These are phyloP conservation scores for Chlamydomonas incerta DNA, from an alignment of 139 green algal species.

Conservation along the genomic window DNA sequence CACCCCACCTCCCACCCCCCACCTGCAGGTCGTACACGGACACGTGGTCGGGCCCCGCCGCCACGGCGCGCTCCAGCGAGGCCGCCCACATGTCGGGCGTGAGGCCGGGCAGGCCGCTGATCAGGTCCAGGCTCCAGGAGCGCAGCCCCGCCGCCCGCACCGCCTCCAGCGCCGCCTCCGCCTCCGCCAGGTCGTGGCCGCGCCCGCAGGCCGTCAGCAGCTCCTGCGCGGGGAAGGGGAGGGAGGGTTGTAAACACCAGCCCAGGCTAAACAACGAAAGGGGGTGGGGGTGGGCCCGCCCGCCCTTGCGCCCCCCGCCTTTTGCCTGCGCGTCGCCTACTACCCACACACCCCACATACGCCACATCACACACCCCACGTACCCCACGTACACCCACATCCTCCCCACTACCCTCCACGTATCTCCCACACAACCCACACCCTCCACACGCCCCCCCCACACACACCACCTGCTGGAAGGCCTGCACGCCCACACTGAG, in stretches of 20 bases:
- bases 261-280: too few relatives aligned
- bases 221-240: slow-evolving; percentile 52
- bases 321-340: not conserved
- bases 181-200: slow-evolving; percentile 76
- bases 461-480: slow-evolving; percentile 67
- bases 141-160: slow-evolving; percentile 64
- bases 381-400: too few relatives aligned
- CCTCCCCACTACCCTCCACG: too few relatives aligned
- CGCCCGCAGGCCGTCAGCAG: slow-evolving; percentile 79
- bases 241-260: not conserved
- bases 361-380: too few relatives aligned
- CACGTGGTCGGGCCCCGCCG: slow-evolving; percentile 81
- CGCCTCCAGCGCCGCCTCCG: slow-evolving; percentile 75
- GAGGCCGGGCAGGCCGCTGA: slow-evolving; percentile 84
- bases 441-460: too few relatives aligned
- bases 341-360: not conserved
- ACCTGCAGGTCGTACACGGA: slow-evolving; percentile 97
- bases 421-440: too few relatives aligned
- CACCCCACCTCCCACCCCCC: too few relatives aligned
- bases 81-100: slow-evolving; percentile 72
- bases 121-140: slow-evolving; percentile 94
- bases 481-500: slow-evolving; percentile 94
- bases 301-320: too few relatives aligned
- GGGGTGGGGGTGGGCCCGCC: too few relatives aligned
- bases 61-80: slow-evolving; percentile 76